A percentile compares a stretch with the other conserved stretches of the same genome.
Evolutionary conservation across 2,329 filamentous ascomycete genomes (phyloP).

Genomic region (Fusarium udum): DNA sequence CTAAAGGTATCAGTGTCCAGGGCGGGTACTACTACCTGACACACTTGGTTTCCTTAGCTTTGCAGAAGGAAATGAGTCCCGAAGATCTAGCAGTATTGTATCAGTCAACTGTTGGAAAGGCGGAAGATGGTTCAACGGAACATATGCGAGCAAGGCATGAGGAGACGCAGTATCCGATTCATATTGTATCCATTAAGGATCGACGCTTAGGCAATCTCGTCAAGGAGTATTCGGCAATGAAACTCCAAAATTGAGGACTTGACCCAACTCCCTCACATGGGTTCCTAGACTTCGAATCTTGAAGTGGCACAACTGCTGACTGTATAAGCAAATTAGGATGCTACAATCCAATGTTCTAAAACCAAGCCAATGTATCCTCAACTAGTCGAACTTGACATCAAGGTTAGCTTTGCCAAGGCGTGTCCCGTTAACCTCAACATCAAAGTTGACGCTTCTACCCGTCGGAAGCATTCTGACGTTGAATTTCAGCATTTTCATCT

Average conservation of each 20-base stretch:
- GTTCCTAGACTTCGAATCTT: neutral
- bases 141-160: neutral
- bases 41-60: neutral
- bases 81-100: neutral
- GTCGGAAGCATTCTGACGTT: neutral
- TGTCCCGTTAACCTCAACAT: neutral
- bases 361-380: rapidly evolving
- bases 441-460: neutral
- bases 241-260: neutral
- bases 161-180: neutral
- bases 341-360: neutral
- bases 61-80: neutral
- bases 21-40: neutral
- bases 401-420: neutral
- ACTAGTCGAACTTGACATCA: neutral
- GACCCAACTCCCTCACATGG: neutral
- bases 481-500: neutral
- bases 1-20: neutral
- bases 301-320: rapidly evolving
- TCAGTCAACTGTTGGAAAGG: neutral
- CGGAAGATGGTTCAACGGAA: neutral
- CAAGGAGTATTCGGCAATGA: neutral
- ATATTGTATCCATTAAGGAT: neutral
- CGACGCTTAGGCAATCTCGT: neutral
- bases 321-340: neutral